Evolutionary conservation across 2,329 filamentous ascomycete genomes (phyloP), one percentile per base, ranked within the genome.

Genomic region (Cordyceps cateniannulata): DNA sequence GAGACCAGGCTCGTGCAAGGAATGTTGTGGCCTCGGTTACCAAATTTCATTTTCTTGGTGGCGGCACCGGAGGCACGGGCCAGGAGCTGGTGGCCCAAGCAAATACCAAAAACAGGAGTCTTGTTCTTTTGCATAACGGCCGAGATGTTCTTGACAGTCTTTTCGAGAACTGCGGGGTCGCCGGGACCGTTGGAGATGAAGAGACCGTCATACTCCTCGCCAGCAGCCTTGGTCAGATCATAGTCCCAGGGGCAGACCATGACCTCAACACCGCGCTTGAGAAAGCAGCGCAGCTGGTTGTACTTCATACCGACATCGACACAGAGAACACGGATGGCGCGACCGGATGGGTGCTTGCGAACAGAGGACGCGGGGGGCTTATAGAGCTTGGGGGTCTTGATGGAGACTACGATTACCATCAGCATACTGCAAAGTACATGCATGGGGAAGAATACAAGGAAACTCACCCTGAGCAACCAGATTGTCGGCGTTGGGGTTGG

Each of bases 161-260:
- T 77, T 35, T 88, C 83, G 76, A 99, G 85, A 70, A 91, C 89
- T 7, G 93, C 88, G 60, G 95, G 95, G 75, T 99, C 93, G 78
- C 95, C 95, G 49, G 95, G 95, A 68, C 95, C 95, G 80, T 99
- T 99, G 66, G 93, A 98, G 67, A 99, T 86, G 80, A 99, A 99
- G 52, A 99, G 85, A 72, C 95, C 95, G 73, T 99, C 95, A 72
- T 96, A 98, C 66, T 96, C 86, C 65, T 90, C 89, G 62, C 86
- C 88, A 59, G 87, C 86, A 60, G 91, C 83, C 60, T 81, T 77
- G 59, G 88, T 85, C 73, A 98, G 92, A 74, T 98, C 89, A 71
- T 97, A 92, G 77, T 99, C 87, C 93, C 93, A 99, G 10, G 95
- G 95, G 65, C 95, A 93, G 61, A 97, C 91, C 65, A 96, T 79